These are phyloP conservation scores for Karstenula rhodostoma DNA, from an alignment of 2,329 filamentous ascomycete species.

Conservation along the genomic window DNA sequence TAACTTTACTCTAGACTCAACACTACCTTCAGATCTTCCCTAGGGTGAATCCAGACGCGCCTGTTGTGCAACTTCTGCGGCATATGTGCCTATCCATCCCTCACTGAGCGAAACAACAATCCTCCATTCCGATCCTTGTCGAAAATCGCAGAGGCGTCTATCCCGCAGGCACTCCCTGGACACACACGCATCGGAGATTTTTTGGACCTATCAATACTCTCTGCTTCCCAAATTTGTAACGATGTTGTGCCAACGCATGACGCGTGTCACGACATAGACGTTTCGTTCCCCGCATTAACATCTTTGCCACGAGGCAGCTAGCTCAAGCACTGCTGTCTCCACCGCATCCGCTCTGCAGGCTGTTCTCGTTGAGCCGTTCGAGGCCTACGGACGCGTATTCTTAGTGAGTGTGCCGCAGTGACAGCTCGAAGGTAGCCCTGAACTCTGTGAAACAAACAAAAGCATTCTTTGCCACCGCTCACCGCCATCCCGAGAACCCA, in stretches of 20 bases:
- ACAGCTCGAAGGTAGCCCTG: background rate
- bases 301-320: background rate
- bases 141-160: background rate
- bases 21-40: background rate
- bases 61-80: conserved; percentile 1
- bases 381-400: background rate
- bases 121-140: conserved; percentile 1
- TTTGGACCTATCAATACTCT: conserved; percentile 14
- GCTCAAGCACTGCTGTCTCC: background rate
- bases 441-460: background rate
- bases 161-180: background rate
- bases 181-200: conserved; percentile 14
- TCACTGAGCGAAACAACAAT: background rate
- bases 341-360: background rate
- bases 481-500: background rate
- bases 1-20: background rate
- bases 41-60: background rate
- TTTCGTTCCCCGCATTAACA: conserved; percentile 1
- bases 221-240: background rate
- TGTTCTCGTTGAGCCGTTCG: background rate
- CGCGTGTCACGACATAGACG: background rate
- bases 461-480: background rate
- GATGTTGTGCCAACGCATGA: background rate
- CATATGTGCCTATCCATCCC: background rate
- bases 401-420: background rate